Evolutionary conservation across 441 rosid species (phyloP).

Genomic region (Lepidium campestre): DNA sequence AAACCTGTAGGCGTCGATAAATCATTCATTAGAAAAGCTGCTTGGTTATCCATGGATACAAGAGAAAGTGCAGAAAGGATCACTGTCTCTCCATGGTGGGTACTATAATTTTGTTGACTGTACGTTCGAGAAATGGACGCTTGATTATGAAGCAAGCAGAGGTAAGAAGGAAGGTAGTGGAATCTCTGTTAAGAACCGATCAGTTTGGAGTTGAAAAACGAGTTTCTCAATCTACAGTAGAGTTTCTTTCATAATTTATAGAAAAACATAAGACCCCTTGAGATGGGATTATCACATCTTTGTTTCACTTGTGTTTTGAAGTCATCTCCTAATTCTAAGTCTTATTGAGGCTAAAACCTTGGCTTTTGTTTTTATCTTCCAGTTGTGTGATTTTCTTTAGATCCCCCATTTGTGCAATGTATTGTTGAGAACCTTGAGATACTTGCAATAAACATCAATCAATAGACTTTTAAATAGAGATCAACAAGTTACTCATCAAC

Average conservation of each 20-base stretch:
- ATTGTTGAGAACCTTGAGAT: too few relatives aligned
- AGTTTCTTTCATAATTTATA: neutral
- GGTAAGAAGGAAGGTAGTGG: constrained; percentile 23
- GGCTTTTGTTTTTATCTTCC: neutral
- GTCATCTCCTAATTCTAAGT: neutral
- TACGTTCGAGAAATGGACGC: constrained; percentile 89
- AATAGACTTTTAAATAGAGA: too few relatives aligned
- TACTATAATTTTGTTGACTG: constrained; percentile 78
- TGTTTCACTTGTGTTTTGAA: constrained; percentile 16
- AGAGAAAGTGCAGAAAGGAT: constrained; percentile 62
- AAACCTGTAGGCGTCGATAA: constrained; percentile 54
- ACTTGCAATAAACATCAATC: too few relatives aligned
- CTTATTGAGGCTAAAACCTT: neutral
- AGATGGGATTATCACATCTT: neutral
- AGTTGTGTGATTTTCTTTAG: neutral
- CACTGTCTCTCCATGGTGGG: constrained; percentile 73
- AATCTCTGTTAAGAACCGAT: constrained; percentile 42
- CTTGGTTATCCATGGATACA: constrained; percentile 92
- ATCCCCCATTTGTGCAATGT: neutral
- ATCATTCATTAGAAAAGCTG: constrained; percentile 61
- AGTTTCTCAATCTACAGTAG: neutral
- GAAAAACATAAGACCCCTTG: constrained; percentile 5
- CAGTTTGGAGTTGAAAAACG: constrained; percentile 41
- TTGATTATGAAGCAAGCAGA: constrained; percentile 52
- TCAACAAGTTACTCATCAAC: neutral